phyloP scores from a whole-genome alignment of 2,329 filamentous ascomycete species.

The Neocatenulostroma microsporum region DNA sequence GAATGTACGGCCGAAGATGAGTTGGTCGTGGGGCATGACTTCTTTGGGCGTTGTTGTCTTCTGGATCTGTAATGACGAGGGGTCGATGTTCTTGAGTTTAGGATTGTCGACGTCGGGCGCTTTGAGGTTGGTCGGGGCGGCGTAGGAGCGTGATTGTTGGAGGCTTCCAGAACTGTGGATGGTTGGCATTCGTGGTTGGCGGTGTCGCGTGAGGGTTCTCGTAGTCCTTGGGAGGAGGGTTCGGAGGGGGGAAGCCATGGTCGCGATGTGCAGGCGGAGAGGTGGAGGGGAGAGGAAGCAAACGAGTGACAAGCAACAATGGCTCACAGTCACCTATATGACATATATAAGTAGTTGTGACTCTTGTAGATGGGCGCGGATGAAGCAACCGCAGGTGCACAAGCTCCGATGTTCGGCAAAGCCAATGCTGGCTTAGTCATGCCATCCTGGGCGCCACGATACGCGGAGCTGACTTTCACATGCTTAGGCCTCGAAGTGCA shows the following conservation, averaged over 20 bases:
- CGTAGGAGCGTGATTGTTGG: slow-evolving; percentile 3
- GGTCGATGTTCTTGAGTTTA: slow-evolving; percentile 62
- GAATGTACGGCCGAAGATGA: slow-evolving; percentile 85
- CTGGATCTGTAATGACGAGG: slow-evolving; percentile 65
- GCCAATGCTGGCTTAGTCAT: no score
- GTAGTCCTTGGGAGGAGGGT: slow-evolving; percentile 7
- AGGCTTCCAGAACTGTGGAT: slow-evolving; percentile 1
- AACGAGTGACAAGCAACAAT: no score
- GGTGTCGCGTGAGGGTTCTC: slow-evolving; percentile 3
- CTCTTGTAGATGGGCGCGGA: no score
- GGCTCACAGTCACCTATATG: no score
- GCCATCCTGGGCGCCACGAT: no score
- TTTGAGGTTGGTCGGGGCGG: slow-evolving; percentile 24
- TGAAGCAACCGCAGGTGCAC: no score
- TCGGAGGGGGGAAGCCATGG: slow-evolving; percentile 12
- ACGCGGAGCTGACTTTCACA: no score
- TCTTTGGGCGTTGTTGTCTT: slow-evolving; percentile 69
- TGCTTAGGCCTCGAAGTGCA: no score
- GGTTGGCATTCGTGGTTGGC: slow-evolving; percentile 2
- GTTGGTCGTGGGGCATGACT: slow-evolving; percentile 65
- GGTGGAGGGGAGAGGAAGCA: no score
- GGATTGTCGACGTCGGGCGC: slow-evolving; percentile 41
- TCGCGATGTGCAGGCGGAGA: background rate
- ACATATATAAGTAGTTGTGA: no score
- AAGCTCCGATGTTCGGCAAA: no score